Percentiles rank a stretch among this genome's conserved stretches.
Conservation (phyloP, 352 stramenopile genomes). For the Salisapilia sapeloensis region DNA sequence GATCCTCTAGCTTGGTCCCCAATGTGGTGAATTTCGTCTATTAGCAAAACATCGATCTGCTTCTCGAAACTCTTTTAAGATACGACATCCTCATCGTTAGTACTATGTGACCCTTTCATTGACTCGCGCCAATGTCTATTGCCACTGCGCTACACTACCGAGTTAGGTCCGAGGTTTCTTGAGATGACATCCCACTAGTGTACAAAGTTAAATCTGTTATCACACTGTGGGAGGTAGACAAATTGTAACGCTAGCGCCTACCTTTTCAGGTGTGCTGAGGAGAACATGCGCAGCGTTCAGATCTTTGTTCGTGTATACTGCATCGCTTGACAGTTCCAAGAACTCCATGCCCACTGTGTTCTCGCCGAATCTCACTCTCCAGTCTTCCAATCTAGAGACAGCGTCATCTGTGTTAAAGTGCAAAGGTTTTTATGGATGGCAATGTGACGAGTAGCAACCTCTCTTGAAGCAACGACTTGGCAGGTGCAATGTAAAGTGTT, state of each 20-base stretch:
- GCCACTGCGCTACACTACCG: conserved; percentile 5
- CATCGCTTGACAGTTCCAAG: conserved; percentile 12
- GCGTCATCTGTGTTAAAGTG: neutral
- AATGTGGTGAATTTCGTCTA: conserved; percentile 32
- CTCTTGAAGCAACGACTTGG: conserved; percentile 27
- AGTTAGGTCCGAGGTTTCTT: conserved; percentile 2
- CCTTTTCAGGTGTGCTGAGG: conserved; percentile 28
- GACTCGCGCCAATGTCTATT: too few species aligned
- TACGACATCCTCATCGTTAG: too few species aligned
- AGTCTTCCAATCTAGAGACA: conserved; percentile 12
- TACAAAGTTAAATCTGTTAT: neutral
- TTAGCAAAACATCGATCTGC: conserved; percentile 6
- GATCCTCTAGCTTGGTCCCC: conserved; percentile 9
- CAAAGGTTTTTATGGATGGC: neutral
- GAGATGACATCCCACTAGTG: conserved; percentile 22
- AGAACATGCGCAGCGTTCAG: conserved; percentile 11
- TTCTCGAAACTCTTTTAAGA: conserved; percentile 2
- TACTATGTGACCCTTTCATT: too few species aligned
- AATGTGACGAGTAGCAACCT: too few species aligned
- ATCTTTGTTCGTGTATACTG: conserved; percentile 4
- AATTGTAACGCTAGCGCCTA: conserved; percentile 1
- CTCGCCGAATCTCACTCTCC: conserved; percentile 15
- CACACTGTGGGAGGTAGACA: neutral
- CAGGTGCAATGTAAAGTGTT: conserved; percentile 22
- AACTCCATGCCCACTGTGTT: conserved; percentile 13